Evolutionary conservation across 2,329 filamentous ascomycete species (phyloP).

Genomic region (Phyllosticta capitalensis): DNA sequence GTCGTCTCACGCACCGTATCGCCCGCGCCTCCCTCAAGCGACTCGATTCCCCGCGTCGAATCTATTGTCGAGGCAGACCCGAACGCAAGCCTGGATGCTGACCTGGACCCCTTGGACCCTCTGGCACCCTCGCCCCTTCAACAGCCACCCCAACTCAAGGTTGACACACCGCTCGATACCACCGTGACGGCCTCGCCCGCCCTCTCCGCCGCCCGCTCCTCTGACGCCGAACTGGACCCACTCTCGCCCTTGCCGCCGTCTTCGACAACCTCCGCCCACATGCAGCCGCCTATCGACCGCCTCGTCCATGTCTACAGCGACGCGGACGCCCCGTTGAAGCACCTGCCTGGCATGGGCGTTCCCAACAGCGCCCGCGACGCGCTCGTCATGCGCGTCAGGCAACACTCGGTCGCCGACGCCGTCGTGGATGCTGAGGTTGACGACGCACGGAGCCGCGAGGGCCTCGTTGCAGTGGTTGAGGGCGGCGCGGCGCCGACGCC

Average conservation of each 20-base stretch:
- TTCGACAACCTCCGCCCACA: background rate
- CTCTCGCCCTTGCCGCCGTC: background rate
- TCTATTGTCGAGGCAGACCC: background rate
- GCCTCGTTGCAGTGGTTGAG: background rate
- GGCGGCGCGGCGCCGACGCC: background rate
- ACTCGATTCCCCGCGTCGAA: background rate
- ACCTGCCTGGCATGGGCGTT: constrained; percentile 8
- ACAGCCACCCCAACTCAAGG: background rate
- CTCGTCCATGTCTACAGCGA: background rate
- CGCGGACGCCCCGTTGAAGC: background rate
- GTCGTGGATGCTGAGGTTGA: background rate
- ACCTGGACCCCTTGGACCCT: background rate
- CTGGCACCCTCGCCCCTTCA: background rate
- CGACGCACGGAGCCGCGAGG: background rate
- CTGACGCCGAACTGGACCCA: background rate
- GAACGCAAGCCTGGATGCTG: background rate
- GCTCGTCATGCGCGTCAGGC: background rate
- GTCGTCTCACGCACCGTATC: background rate
- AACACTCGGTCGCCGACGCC: background rate
- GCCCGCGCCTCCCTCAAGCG: background rate
- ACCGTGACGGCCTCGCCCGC: background rate
- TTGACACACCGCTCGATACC: background rate
- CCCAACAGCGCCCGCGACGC: constrained; percentile 1
- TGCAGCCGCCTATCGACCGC: background rate
- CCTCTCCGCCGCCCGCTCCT: background rate